These are phyloP conservation scores for Magnaporthales sp. DNA, from an alignment of 2,329 filamentous ascomycete species.

Conservation along the genomic window DNA sequence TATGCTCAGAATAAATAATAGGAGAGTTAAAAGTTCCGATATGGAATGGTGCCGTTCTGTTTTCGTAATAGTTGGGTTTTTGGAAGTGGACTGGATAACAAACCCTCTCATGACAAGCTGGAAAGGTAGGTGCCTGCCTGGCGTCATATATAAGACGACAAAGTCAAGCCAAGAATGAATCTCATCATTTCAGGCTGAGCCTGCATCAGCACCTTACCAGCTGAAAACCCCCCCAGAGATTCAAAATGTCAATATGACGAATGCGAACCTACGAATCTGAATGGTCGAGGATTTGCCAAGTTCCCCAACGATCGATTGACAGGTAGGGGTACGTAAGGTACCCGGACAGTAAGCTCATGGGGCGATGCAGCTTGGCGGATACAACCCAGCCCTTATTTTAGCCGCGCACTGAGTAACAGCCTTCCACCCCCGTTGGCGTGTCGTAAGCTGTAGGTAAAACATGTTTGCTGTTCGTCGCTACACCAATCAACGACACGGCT, in stretches of 20 bases:
- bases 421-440: not conserved
- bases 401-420: not conserved
- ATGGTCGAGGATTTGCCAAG: not conserved
- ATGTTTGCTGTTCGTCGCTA: not conserved
- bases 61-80: not conserved
- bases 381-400: not conserved
- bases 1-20: too few species aligned
- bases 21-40: too few species aligned
- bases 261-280: not conserved
- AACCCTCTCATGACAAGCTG: not conserved
- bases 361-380: not conserved
- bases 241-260: not conserved
- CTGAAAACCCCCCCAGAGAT: not conserved
- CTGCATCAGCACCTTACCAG: not conserved
- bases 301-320: not conserved
- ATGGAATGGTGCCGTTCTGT: too few species aligned
- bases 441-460: not conserved
- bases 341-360: not conserved
- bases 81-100: not conserved
- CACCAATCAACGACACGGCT: not conserved
- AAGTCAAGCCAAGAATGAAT: not conserved
- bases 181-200: not conserved
- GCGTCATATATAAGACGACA: not conserved
- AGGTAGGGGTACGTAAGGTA: not conserved
- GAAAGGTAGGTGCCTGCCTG: not conserved